phyloP scores from a whole-genome alignment of 495 filamentous ascomycete genomes.

The Xylaria telfairii region DNA sequence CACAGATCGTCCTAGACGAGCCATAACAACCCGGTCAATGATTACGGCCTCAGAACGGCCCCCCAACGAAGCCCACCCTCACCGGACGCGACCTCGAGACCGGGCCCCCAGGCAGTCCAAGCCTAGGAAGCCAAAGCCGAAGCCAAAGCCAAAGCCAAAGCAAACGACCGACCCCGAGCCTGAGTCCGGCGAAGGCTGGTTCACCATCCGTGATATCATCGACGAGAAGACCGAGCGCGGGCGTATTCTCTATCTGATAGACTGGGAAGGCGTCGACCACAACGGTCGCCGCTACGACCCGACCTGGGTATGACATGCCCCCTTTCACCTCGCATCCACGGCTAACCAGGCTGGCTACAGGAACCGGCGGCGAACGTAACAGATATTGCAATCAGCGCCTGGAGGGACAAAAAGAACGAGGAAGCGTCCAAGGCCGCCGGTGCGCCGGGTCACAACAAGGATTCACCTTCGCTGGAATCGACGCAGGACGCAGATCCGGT shows the following conservation, averaged over 20 bases:
- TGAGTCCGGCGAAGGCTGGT: constrained; percentile 27
- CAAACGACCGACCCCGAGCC: not conserved
- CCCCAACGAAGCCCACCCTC: not conserved
- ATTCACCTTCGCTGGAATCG: constrained; percentile 4
- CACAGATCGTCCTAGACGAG: constrained; percentile 29
- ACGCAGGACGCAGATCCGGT: constrained; percentile 2
- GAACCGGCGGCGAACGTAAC: constrained; percentile 47
- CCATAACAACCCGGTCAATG: constrained; percentile 32
- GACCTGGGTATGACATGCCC: constrained; percentile 54
- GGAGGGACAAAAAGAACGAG: constrained; percentile 36
- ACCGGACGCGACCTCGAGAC: constrained; percentile 17
- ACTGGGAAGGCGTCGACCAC: constrained; percentile 48
- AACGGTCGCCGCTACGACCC: constrained; percentile 43
- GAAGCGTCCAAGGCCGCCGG: constrained; percentile 12
- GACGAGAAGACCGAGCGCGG: constrained; percentile 43
- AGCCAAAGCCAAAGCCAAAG: not conserved
- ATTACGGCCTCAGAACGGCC: constrained; percentile 24
- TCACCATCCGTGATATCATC: constrained; percentile 43
- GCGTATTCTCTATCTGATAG: constrained; percentile 43
- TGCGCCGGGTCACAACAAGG: constrained; percentile 11
- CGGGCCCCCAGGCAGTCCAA: constrained; percentile 1
- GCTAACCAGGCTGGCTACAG: constrained; percentile 31
- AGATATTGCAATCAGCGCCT: constrained; percentile 38
- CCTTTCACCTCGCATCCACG: not conserved
- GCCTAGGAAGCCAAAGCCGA: constrained; percentile 24